A percentile compares a stretch with the other conserved stretches of the same genome.
These are phyloP conservation scores for Geotrichum cucujoidarum DNA, from an alignment of 1,139 yeast species.

Conservation along the genomic window DNA sequence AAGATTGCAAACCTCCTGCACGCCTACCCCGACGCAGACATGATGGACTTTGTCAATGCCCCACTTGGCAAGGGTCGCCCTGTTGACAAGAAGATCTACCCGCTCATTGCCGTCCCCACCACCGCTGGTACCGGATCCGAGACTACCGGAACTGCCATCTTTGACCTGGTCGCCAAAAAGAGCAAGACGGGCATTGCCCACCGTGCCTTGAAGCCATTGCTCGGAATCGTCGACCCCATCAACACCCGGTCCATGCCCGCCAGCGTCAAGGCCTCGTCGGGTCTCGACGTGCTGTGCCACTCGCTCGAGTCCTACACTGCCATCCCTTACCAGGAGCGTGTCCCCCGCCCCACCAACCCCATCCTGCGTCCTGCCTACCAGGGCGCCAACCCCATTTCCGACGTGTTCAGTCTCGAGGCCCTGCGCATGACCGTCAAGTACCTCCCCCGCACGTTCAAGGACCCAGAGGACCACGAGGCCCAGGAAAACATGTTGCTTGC, in stretches of 20 bases:
- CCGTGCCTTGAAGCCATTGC: slow-evolving; percentile 38
- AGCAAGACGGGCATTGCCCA: slow-evolving; percentile 42
- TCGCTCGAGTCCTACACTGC: slow-evolving; percentile 44
- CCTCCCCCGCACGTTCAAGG: slow-evolving; percentile 38
- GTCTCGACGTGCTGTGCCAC: slow-evolving; percentile 45
- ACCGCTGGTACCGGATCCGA: slow-evolving; percentile 47
- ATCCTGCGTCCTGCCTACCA: slow-evolving; percentile 41
- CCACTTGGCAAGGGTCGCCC: slow-evolving; percentile 42
- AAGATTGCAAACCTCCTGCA: slow-evolving; percentile 41
- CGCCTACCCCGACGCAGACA: slow-evolving; percentile 38
- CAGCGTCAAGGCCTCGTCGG: slow-evolving; percentile 42
- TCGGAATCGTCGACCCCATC: slow-evolving; percentile 42
- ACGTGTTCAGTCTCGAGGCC: slow-evolving; percentile 40
- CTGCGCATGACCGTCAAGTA: slow-evolving; percentile 38
- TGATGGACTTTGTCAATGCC: slow-evolving; percentile 42
- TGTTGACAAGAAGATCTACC: slow-evolving; percentile 34
- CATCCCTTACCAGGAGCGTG: slow-evolving; percentile 39
- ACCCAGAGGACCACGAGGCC: slow-evolving; percentile 39
- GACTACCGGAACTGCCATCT: slow-evolving; percentile 43
- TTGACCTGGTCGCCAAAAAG: slow-evolving; percentile 35
- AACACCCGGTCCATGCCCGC: slow-evolving; percentile 43
- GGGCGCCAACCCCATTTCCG: slow-evolving; percentile 43
- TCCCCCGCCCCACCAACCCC: slow-evolving; percentile 40
- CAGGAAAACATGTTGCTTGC: slow-evolving; percentile 41
- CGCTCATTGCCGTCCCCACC: slow-evolving; percentile 43